phyloP scores from a whole-genome alignment of 2,329 filamentous ascomycete species.

The Talaromyces sp. region DNA sequence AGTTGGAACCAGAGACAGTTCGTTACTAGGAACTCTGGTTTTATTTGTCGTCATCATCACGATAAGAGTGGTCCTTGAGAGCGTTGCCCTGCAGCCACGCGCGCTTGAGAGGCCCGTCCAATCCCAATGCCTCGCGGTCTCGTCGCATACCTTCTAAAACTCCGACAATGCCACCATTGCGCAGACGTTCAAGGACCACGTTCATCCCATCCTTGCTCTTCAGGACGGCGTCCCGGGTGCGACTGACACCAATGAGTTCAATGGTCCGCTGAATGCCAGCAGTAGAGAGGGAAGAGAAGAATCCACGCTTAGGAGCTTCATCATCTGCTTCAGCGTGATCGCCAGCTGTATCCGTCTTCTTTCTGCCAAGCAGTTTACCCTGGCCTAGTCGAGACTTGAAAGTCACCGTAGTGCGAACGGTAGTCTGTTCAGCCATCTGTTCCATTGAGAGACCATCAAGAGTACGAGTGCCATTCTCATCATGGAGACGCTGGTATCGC shows the following conservation, averaged over 20 bases:
- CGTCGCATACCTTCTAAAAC: constrained; percentile 72
- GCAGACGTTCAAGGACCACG: constrained; percentile 64
- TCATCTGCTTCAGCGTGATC: constrained; percentile 52
- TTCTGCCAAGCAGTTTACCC: constrained; percentile 49
- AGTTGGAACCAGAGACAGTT: constrained; percentile 2
- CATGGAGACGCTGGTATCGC: constrained; percentile 53
- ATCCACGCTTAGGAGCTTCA: constrained; percentile 56
- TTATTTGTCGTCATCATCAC: constrained; percentile 35
- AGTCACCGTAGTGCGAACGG: constrained; percentile 64
- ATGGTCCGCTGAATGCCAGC: constrained; percentile 65
- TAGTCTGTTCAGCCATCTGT: constrained; percentile 51
- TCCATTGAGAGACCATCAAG: constrained; percentile 40
- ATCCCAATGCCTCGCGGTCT: constrained; percentile 54
- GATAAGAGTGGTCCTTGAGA: constrained; percentile 25
- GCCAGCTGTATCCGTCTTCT: too few species aligned
- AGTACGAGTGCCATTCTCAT: constrained; percentile 22
- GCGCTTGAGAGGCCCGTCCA: constrained; percentile 46
- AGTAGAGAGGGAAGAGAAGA: constrained; percentile 63
- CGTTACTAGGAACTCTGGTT: not conserved
- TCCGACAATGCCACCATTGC: constrained; percentile 66
- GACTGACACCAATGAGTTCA: constrained; percentile 63
- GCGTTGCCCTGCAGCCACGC: constrained; percentile 43
- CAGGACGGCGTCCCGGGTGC: constrained; percentile 62
- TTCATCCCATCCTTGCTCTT: constrained; percentile 70
- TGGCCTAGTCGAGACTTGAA: constrained; percentile 65